Evolutionary conservation across 163 green algal species (phyloP).

Genomic region (Trebouxia gelatinosa): DNA sequence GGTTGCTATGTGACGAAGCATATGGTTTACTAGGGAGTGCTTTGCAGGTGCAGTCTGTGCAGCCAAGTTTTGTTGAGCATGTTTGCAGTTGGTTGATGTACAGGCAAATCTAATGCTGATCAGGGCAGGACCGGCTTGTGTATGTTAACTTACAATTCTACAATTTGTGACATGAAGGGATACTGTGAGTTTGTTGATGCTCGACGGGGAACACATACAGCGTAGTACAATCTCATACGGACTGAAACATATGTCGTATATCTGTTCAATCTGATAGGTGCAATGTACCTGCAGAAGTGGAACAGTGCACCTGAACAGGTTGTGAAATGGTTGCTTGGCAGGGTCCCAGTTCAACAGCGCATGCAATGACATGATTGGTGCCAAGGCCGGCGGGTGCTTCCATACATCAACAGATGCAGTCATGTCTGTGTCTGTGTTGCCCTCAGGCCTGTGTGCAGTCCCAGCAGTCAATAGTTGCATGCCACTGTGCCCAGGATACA

Average conservation of each 20-base stretch:
- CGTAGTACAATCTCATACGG: not conserved
- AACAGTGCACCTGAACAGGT: not conserved
- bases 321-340: too few species aligned
- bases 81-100: not conserved
- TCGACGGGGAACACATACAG: not conserved
- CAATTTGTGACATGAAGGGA: not conserved
- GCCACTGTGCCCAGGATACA: not conserved
- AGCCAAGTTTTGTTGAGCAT: not conserved
- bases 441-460: not conserved
- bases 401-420: too few species aligned
- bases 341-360: slow-evolving; percentile 14
- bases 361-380: not conserved
- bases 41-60: not conserved
- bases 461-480: not conserved
- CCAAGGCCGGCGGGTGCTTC: not conserved
- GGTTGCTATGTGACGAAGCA: too few species aligned
- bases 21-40: not conserved
- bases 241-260: not conserved
- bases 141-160: not conserved
- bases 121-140: not conserved
- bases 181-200: not conserved
- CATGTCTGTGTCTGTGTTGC: not conserved
- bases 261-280: not conserved
- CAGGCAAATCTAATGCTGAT: not conserved
- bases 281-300: slow-evolving; percentile 1